These are phyloP conservation scores for Manihot esculenta DNA, from an alignment of 441 rosid species.

Conservation along the genomic window DNA sequence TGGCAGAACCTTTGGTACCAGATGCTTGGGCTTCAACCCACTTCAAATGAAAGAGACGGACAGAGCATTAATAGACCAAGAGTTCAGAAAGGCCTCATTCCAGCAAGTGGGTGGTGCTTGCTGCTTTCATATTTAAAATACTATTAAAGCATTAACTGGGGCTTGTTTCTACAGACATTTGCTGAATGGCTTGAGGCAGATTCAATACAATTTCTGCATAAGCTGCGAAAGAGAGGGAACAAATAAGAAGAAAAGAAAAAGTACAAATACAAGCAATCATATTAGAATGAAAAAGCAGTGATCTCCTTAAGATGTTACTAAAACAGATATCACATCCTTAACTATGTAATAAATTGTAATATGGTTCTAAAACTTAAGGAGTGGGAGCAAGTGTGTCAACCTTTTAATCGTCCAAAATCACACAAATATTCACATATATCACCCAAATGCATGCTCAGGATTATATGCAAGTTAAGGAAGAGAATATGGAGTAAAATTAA, in stretches of 20 bases:
- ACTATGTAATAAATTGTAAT: not conserved
- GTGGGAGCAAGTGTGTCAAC: too few relatives aligned
- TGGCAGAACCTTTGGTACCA: too few relatives aligned
- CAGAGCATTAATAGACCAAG: too few relatives aligned
- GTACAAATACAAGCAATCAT: not conserved
- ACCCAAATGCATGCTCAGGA: not conserved
- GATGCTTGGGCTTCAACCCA: too few relatives aligned
- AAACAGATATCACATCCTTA: not conserved
- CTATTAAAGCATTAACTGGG: conserved; percentile 24
- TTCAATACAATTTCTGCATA: conserved; percentile 88
- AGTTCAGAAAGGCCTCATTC: too few relatives aligned
- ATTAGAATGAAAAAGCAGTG: not conserved
- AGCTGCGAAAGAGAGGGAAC: conserved; percentile 40
- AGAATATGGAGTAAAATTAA: too few relatives aligned
- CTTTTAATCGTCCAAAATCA: not conserved
- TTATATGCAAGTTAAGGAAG: not conserved
- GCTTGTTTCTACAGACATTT: conserved; percentile 42
- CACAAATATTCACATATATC: not conserved
- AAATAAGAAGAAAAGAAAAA: not conserved
- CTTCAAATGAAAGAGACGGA: too few relatives aligned
- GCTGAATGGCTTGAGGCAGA: conserved; percentile 61
- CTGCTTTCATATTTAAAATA: not conserved
- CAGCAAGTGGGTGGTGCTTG: too few relatives aligned
- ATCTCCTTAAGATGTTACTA: not conserved
- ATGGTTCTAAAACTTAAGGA: too few relatives aligned